These are phyloP conservation scores for Tylopilus rubrobrunneus DNA, from an alignment of 768 basidiomycete species.

Conservation along the genomic window DNA sequence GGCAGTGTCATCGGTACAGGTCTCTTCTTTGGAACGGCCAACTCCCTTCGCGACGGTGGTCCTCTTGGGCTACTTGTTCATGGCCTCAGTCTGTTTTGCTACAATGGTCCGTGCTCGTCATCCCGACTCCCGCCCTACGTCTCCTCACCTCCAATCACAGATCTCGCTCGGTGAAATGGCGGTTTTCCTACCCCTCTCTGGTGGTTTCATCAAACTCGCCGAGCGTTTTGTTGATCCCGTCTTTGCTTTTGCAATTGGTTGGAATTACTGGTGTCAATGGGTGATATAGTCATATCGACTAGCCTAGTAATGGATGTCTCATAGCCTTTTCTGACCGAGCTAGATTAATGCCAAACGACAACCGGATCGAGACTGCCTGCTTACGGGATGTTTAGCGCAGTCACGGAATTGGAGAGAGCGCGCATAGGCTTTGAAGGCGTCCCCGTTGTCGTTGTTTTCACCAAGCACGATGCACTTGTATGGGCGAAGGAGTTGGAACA, in stretches of 20 bases:
- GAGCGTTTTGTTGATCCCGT: constrained; percentile 4
- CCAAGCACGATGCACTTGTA: too few relatives aligned
- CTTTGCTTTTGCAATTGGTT: constrained; percentile 2
- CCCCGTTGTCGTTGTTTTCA: too few relatives aligned
- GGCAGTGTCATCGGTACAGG: constrained; percentile 2
- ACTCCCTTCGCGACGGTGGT: not conserved
- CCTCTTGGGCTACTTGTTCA: not conserved
- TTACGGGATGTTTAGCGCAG: too few relatives aligned
- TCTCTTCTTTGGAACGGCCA: not conserved
- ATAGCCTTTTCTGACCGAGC: too few relatives aligned
- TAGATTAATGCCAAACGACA: too few relatives aligned
- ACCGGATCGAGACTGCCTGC: too few relatives aligned
- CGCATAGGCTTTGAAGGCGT: too few relatives aligned
- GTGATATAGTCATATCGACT: too few relatives aligned
- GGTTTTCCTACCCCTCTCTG: not conserved
- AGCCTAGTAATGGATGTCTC: too few relatives aligned
- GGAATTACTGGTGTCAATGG: constrained; percentile 7
- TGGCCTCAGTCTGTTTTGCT: not conserved
- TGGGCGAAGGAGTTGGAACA: too few relatives aligned
- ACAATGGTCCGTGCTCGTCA: not conserved
- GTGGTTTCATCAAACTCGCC: constrained; percentile 4
- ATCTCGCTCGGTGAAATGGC: constrained; percentile 4
- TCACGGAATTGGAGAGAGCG: too few relatives aligned
- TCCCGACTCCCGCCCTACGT: not conserved
- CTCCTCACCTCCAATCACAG: not conserved